Conservation (phyloP, 306 rosid species). For the Castanea mollissima region DNA sequence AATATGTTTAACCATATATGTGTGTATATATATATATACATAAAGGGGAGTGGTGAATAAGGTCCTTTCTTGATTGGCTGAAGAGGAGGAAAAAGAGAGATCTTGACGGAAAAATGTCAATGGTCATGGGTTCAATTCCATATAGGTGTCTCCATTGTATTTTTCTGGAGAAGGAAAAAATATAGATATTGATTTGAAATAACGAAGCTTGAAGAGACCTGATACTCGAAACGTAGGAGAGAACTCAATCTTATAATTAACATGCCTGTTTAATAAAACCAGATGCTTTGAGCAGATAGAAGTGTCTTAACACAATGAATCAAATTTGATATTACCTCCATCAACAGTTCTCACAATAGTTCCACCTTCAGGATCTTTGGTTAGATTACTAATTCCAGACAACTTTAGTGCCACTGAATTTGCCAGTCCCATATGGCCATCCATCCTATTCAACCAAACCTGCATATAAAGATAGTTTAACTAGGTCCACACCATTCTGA, state of each 20-base stretch:
- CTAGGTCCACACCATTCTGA: conserved; percentile 10
- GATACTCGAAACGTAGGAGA: not conserved
- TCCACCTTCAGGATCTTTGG: conserved; percentile 74
- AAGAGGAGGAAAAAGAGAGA: too few species aligned
- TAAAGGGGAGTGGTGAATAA: too few species aligned
- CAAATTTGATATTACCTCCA: conserved; percentile 50
- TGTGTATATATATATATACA: too few species aligned
- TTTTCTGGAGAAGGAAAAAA: too few species aligned
- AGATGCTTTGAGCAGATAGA: not conserved
- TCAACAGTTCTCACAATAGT: conserved; percentile 49
- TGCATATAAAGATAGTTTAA: conserved; percentile 25
- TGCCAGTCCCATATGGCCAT: conserved; percentile 88
- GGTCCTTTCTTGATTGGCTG: too few species aligned
- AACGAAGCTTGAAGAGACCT: not conserved
- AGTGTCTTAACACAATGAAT: not conserved
- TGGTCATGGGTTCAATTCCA: too few species aligned
- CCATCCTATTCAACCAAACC: conserved; percentile 81
- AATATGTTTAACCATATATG: too few species aligned
- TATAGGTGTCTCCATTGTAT: too few species aligned
- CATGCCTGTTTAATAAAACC: not conserved
- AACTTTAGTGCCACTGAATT: conserved; percentile 63
- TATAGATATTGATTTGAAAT: not conserved
- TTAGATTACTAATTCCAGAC: conserved; percentile 57
- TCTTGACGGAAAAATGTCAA: too few species aligned
- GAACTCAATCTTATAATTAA: not conserved